Percentiles rank a stretch among this genome's conserved stretches.
These are phyloP conservation scores for Pterula multifida DNA, from an alignment of 1,284 basidiomycete species.

Conservation along the genomic window DNA sequence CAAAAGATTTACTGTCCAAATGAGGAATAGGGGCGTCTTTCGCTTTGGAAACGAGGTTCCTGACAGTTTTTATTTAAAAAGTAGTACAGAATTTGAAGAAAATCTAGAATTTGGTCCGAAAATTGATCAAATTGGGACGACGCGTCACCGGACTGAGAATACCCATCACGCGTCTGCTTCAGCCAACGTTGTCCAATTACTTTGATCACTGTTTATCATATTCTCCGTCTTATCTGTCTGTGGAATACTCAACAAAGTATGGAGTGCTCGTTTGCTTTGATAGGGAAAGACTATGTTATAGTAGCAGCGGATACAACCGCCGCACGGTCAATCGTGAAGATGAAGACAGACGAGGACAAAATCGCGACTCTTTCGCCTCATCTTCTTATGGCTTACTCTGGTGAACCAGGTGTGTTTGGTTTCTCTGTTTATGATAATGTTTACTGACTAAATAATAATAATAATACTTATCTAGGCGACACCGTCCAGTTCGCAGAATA, in stretches of 20 bases:
- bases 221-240: neutral
- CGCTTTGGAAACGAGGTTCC: neutral
- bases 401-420: constrained; percentile 67
- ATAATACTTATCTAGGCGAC: constrained; percentile 56
- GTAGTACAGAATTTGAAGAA: no score
- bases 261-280: constrained; percentile 69
- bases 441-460: neutral
- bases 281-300: constrained; percentile 85
- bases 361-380: constrained; percentile 88
- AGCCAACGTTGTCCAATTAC: neutral
- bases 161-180: neutral
- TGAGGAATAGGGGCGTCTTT: neutral
- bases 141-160: neutral
- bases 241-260: constrained; percentile 23
- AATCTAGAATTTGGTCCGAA: neutral
- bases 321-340: constrained; percentile 88
- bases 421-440: neutral
- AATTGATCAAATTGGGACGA: neutral
- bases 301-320: constrained; percentile 88
- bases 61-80: no score
- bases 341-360: constrained; percentile 97
- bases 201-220: neutral
- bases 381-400: constrained; percentile 90
- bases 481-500: constrained; percentile 96
- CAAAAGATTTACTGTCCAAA: neutral